Base-by-base conservation (phyloP, 495 filamentous ascomycete species). In the Talaromyces borbonicus region DNA sequence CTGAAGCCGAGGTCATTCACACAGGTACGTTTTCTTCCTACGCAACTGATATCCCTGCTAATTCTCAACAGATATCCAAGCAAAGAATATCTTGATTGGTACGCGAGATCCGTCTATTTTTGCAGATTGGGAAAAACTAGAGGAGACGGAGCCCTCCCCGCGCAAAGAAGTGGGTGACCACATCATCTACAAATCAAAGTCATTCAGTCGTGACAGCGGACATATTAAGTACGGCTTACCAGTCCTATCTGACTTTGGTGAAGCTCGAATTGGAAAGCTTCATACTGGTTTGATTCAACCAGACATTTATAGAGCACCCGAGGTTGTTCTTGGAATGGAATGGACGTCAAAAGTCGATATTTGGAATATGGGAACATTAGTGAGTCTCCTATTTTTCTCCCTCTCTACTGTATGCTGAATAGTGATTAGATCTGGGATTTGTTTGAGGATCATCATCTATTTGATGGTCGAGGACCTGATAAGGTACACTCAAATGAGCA, bases 311-410 rank as follows among this genome's bases (percentile, higher is more conserved):
- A 49, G 62, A 33, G 61, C 63, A 4, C 67, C 66, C 2, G 66
- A 69, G 51, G 50, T 68, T 1, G 51, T 64, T 30, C 47, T 68
- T 43, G 51, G 53, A 15, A 65, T 61, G 44, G 41, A 44, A 18
- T 71, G 67, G 66, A 47, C 47, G 38, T 53, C 25, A 30, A 63
- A 58, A 38, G 50, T 65, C 14, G 63, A 69, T 51, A 62, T 69
- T 23, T 71, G 66, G 65, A 56, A 52, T 26, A 44, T 62, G n/a
- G 70, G 65, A 5, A 56, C 61, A 29, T 49, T 72, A 64, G 66
- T 73, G 53, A 19, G 57, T 48, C 45, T 41, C 33, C 19, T 1
- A 11, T 19, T 6, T 15, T 6, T 7, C n/a, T 39, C 16, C 35
- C 5, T 39, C 7, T 20, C 29, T 16, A 9, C n/a, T 9, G 24